A percentile compares a stretch with the other conserved stretches of the same genome.
Evolutionary conservation across 164 flowering plant genomes (phyloP).

Genomic region (Paratinospora sagittata): DNA sequence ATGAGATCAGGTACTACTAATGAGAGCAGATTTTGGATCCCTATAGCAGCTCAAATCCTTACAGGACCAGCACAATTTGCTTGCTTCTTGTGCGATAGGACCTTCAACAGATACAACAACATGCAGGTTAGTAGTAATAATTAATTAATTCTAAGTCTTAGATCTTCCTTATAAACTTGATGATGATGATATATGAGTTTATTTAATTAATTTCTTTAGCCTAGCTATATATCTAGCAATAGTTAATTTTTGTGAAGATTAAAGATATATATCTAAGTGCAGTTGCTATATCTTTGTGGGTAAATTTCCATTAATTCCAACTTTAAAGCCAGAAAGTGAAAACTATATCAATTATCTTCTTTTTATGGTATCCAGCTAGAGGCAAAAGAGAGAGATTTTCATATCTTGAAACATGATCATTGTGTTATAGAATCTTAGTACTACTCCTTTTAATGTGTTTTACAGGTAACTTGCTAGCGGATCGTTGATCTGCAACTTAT

Average conservation of each 20-base stretch:
- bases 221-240: background rate
- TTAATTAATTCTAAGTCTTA: background rate
- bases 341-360: background rate
- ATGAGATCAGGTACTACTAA: slow-evolving; percentile 1
- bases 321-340: background rate
- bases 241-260: too few relatives aligned
- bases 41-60: slow-evolving; percentile 76
- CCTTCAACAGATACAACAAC: slow-evolving; percentile 86
- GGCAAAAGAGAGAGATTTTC: background rate
- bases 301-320: background rate
- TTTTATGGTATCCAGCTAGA: too few relatives aligned
- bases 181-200: too few relatives aligned
- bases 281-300: background rate
- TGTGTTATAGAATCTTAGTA: background rate
- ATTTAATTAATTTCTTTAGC: background rate
- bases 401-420: too few relatives aligned
- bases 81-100: slow-evolving; percentile 67
- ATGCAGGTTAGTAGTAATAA: slow-evolving; percentile 56
- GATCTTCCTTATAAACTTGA: background rate
- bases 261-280: background rate
- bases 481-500: background rate
- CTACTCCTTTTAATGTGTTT: background rate
- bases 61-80: slow-evolving; percentile 76
- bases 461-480: background rate
- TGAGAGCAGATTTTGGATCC: slow-evolving; percentile 72